Evolutionary conservation across 2,329 filamentous ascomycete genomes (phyloP).

Genomic region (Colletotrichum aenigma): DNA sequence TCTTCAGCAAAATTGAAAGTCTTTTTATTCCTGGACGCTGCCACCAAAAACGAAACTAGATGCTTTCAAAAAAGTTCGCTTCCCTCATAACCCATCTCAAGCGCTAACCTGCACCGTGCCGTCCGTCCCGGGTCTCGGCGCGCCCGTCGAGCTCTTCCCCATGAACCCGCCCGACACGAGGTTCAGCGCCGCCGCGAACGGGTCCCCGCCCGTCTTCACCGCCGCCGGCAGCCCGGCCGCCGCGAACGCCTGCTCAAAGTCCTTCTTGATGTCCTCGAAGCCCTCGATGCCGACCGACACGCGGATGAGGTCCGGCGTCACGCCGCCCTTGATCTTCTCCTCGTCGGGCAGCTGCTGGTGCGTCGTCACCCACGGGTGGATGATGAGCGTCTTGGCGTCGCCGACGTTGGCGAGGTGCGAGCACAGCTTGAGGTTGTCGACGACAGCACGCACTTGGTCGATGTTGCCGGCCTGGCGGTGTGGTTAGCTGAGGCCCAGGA

Average conservation of each 20-base stretch:
- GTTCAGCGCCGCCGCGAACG: not conserved
- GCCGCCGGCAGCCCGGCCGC: conserved; percentile 6
- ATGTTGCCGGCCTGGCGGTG: conserved; percentile 30
- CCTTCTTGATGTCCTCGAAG: conserved; percentile 74
- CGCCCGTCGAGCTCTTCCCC: conserved; percentile 11
- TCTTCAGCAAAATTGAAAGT: not conserved
- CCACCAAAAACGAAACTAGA: not conserved
- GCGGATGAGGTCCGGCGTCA: conserved; percentile 48
- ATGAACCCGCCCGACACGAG: conserved; percentile 17
- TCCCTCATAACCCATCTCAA: not conserved
- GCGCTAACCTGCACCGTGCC: not conserved
- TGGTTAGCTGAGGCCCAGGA: conserved; percentile 38
- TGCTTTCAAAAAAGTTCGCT: not conserved
- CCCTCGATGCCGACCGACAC: conserved; percentile 59
- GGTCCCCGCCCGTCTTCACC: conserved; percentile 4
- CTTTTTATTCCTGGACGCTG: not conserved
- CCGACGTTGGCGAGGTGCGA: conserved; percentile 77
- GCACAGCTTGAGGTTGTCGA: conserved; percentile 75
- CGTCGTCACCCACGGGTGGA: conserved; percentile 75
- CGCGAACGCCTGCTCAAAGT: conserved; percentile 66
- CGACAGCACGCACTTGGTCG: conserved; percentile 50
- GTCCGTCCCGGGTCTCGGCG: conserved; percentile 12
- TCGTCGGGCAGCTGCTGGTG: conserved; percentile 72
- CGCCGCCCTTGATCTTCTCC: conserved; percentile 68
- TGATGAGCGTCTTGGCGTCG: conserved; percentile 74